phyloP scores from a whole-genome alignment of 2,329 filamentous ascomycete genomes.

The Dryadomyces sulphureus region DNA sequence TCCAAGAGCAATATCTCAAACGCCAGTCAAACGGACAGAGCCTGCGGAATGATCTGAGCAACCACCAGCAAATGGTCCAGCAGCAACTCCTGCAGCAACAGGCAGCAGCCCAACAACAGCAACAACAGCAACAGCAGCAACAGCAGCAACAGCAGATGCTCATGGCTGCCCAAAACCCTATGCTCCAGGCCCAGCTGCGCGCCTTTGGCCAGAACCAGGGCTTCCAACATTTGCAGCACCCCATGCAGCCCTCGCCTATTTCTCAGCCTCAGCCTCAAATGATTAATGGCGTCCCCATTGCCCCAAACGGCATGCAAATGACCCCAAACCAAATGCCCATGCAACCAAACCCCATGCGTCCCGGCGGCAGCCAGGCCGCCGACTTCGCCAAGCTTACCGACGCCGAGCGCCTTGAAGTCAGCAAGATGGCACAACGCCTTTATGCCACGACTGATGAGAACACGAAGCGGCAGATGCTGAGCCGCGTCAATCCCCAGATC shows the following conservation, averaged over 20 bases:
- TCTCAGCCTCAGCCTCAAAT: slow-evolving; percentile 29
- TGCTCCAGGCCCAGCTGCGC: slow-evolving; percentile 34
- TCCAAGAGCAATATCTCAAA: slow-evolving; percentile 32
- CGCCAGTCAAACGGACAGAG: slow-evolving; percentile 34
- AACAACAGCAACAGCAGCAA: too few relatives aligned
- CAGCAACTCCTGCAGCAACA: slow-evolving; percentile 19
- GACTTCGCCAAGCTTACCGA: slow-evolving; percentile 25
- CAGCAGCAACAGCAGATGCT: slow-evolving; percentile 23
- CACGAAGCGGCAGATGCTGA: slow-evolving; percentile 27
- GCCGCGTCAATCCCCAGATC: slow-evolving; percentile 23
- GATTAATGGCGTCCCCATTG: slow-evolving; percentile 23
- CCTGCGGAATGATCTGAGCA: slow-evolving; percentile 35
- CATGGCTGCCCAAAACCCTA: slow-evolving; percentile 34
- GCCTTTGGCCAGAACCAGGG: slow-evolving; percentile 36
- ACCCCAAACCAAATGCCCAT: slow-evolving; percentile 25
- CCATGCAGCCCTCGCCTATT: slow-evolving; percentile 40
- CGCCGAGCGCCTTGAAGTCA: slow-evolving; percentile 29
- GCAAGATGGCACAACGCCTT: slow-evolving; percentile 27
- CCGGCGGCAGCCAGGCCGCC: slow-evolving; percentile 11
- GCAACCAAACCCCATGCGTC: slow-evolving; percentile 23
- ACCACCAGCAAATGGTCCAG: slow-evolving; percentile 14
- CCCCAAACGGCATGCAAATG: slow-evolving; percentile 21
- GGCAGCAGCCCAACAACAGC: slow-evolving; percentile 9
- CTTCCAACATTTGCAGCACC: slow-evolving; percentile 44
- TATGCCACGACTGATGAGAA: slow-evolving; percentile 26